Base-by-base conservation (phyloP, 495 filamentous ascomycete species). In the Aspergillus avenaceus region DNA sequence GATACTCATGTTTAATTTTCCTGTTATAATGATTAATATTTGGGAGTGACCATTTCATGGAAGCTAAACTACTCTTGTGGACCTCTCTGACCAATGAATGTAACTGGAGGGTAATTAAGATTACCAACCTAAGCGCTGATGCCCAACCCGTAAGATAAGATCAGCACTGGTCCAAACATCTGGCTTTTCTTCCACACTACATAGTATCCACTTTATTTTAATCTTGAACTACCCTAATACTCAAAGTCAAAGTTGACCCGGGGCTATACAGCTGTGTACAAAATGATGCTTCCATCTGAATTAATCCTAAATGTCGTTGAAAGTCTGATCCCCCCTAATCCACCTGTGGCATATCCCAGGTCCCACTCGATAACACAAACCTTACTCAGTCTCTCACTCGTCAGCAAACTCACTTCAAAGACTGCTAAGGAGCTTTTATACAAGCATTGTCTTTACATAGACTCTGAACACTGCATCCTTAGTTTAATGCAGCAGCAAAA, bases 401-500 rank as follows among this genome's bases (percentile, higher is more conserved):
- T 59, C 6, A 58, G 55, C 40, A 53, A 50, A 22, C 43, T 52
- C 14, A 59, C 55, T 6, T 53, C 56, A 25, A 44, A 34, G 41
- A 42, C 40, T 21, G 60, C 63, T 1, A 47, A 27, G 12, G 45
- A 37, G 14, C 55, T 59, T 8, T 55, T 69, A 3, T 47, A 59
- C 16, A 49, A 54, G 8, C 53, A 61, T 28, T 69, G 63, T 49
- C 47, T 64, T 19, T 53, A 58, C 29, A 57, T 69, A n/a, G 47
- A 64, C 25, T 47, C 46, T 23, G 23, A 25, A 0, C 5, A 25
- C 13, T 49, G 45, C 19, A n/a, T n/a, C n/a, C 41, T 63, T 0
- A 16, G 37, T 5, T 14, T 40, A 13, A 19, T 62, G 14, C 41
- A 55, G 3, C 5, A 37, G 0, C 21, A 41, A 7, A 31, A 31